Percentiles rank a stretch among this genome's conserved stretches.
Evolutionary conservation across 441 rosid genomes (phyloP).

Genomic region (Populus hybrid): DNA sequence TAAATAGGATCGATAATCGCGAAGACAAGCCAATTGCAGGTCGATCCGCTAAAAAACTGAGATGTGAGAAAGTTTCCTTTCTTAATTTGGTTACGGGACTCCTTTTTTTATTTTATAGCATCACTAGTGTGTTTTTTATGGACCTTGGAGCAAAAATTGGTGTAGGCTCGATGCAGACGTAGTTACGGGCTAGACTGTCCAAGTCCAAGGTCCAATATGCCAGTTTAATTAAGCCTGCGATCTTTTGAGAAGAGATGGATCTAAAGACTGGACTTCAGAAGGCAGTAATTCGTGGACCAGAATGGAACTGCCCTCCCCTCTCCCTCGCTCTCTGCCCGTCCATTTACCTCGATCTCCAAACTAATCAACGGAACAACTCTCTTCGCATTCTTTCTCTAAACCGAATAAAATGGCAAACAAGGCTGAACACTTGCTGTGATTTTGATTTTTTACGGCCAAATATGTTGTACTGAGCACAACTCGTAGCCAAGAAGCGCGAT

Average conservation of each 20-base stretch:
- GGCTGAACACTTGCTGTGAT: neutral
- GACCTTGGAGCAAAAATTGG: neutral
- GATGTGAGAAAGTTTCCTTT: neutral
- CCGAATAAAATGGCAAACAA: neutral
- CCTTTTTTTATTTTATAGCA: neutral
- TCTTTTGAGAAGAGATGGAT: neutral
- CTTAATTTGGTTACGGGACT: neutral
- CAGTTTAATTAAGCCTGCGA: too few relatives aligned
- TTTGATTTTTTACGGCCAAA: too few relatives aligned
- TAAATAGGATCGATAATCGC: neutral
- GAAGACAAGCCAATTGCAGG: neutral
- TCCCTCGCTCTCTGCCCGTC: too few relatives aligned
- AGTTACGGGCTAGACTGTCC: neutral
- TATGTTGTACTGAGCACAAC: too few relatives aligned
- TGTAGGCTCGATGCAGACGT: neutral
- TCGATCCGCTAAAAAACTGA: neutral
- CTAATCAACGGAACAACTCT: neutral
- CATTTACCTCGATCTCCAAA: too few relatives aligned
- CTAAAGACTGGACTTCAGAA: neutral
- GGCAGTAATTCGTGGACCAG: too few relatives aligned
- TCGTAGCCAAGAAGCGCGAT: too few relatives aligned
- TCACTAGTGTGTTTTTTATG: neutral
- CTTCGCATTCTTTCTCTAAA: neutral
- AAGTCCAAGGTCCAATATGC: neutral
- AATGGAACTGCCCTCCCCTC: too few relatives aligned